Evolutionary conservation across 192 early-diverging fungal species (phyloP), one percentile per base, ranked within the genome.

Genomic region (Entomortierella lignicola): DNA sequence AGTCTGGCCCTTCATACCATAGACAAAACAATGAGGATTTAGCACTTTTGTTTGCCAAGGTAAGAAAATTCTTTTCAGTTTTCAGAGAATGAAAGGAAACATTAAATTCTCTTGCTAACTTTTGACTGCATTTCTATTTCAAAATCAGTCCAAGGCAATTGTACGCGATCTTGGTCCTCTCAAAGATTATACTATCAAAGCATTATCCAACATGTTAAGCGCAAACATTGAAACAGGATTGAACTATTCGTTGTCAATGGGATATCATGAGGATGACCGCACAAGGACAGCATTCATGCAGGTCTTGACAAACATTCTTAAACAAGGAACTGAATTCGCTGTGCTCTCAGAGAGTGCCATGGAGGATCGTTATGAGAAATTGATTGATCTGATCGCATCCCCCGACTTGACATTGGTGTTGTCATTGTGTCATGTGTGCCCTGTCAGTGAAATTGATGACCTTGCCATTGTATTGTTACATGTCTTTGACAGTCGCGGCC

Each of bases 171-270:
- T 93, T 10, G 85, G 81, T 0, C 87, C 89, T 23, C 65, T 96
- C 30, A 94, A 94, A 77, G 94, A 96, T n/a, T 89, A 90, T 50
- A 92, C 94, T 6, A 95, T 98, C 79, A 87, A 92, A 52, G 94
- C 94, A 2, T 84, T 99, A 50, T 94, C 95, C 23, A 94, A 97
- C 71, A 88, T 99, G 71, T 81, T 99, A 25, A 89, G 92, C 12
- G 92, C 94, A 7, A 99, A 99, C 81, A 88, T 98, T 54, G 97
- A 98, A 73, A 90, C 95, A 52, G 97, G 95, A 27, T 82, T 99
- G 62, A 91, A 94, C 82, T 94, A 91, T 80, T 96, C 95, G 50
- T 77, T 99, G 26, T 88, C 93, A 0, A 92, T 96, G 86, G 93
- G 91, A 17, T 98, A 97, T 66, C 93, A 97, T 75, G 95, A 96